Evolutionary conservation across 176 grass and related monocot species (phyloP), one percentile per base, ranked within the genome.

Genomic region (Triticum dicoccoides): DNA sequence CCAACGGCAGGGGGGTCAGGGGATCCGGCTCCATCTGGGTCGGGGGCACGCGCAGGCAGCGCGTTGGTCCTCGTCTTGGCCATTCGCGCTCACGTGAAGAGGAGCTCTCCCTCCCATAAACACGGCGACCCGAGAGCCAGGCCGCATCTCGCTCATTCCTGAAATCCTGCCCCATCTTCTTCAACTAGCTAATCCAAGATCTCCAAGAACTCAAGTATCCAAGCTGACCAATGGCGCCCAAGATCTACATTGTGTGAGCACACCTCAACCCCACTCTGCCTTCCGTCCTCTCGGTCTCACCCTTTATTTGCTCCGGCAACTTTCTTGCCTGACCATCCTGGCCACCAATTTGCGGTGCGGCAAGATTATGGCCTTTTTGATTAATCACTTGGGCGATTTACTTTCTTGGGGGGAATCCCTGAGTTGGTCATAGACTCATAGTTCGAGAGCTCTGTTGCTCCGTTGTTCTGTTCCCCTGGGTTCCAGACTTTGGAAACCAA

Each of bases 171-270:
- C 13, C 11, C 51, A 54, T 54, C 20, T 73, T 42, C 71, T 49
- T 27, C 71, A 27, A 73, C 21, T 27, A 74, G 41, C 39, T 47
- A 45, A 39, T n/a, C 82, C 18, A 62, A 71, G 37, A 45, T 45
- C 42, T 45, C 42, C 11, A 45, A 45, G 42, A 12, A 45, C 70
- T n/a, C 18, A 62, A 71, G 37, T 21, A 66, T 63, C 77, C 61
- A 7, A 21, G 51, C 15, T 8, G 4, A 45, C 5, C 70, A 73
- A 83, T 88, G 86, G 80, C 62, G 10, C 20, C 80, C 62, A 88
- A 88, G 62, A 83, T 88, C 47, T 88, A 83, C 80, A 61, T 88
- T 32, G 86, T 88, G 86, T 88, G 63, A 82, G 86, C 10, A 11
- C 49, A 52, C 5, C 49, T 52, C 49, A 52, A 52, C 5, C 14